phyloP scores from a whole-genome alignment of 768 basidiomycete species.

The Lenzites betulinus region DNA sequence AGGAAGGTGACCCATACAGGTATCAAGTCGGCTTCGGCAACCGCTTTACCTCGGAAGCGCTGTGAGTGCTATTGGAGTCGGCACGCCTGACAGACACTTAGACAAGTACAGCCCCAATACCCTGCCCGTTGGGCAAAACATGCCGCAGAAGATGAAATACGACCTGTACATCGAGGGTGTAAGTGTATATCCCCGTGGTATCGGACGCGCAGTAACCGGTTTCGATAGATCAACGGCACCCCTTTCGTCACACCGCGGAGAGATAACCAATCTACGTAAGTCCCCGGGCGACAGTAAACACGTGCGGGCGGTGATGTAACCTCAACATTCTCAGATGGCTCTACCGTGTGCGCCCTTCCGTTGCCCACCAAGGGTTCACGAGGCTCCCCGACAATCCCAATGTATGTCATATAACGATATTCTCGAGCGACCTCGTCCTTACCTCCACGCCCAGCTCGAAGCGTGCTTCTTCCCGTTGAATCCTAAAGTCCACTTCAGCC shows the following conservation, averaged over 20 bases:
- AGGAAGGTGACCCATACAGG: slow-evolving; percentile 51
- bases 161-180: slow-evolving; percentile 64
- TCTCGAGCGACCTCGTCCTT: not conserved
- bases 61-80: slow-evolving; percentile 38
- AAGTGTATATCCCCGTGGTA: slow-evolving; percentile 17
- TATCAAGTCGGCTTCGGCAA: slow-evolving; percentile 65
- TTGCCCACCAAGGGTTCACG: slow-evolving; percentile 65
- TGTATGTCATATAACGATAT: slow-evolving; percentile 36
- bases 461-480: slow-evolving; percentile 61
- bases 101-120: slow-evolving; percentile 47
- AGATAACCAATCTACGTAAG: slow-evolving; percentile 55
- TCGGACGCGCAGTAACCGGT: not conserved
- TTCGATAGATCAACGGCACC: slow-evolving; percentile 54
- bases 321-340: slow-evolving; percentile 46
- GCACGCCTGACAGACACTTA: not conserved
- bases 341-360: slow-evolving; percentile 69
- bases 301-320: not conserved
- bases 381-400: slow-evolving; percentile 58
- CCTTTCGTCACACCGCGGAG: slow-evolving; percentile 60
- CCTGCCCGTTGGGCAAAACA: slow-evolving; percentile 63
- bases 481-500: slow-evolving; percentile 59
- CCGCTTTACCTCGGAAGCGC: slow-evolving; percentile 54
- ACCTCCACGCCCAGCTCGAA: slow-evolving; percentile 48
- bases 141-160: slow-evolving; percentile 63
- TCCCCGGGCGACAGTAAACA: not conserved